Conservation (phyloP, 176 grass and related monocot species). For the Oryza coarctata region DNA sequence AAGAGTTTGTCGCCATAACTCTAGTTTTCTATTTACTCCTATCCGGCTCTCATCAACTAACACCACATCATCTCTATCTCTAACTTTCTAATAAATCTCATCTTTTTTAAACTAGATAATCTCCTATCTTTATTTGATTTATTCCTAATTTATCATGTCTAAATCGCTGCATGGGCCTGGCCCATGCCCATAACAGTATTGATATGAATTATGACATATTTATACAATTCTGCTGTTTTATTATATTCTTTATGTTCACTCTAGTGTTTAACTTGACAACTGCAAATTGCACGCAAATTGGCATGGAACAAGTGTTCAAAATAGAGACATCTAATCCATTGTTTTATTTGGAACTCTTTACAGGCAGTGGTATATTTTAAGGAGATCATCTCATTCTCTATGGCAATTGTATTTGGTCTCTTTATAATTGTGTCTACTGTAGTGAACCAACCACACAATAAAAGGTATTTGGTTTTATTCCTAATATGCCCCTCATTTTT, state of each 20-base stretch:
- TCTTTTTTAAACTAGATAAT: too few relatives aligned
- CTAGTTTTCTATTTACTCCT: too few relatives aligned
- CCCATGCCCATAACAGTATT: too few relatives aligned
- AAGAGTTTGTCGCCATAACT: too few relatives aligned
- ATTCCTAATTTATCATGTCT: too few relatives aligned
- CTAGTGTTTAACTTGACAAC: not conserved
- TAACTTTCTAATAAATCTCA: too few relatives aligned
- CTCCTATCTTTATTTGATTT: too few relatives aligned
- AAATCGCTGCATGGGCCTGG: too few relatives aligned
- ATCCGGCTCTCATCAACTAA: too few relatives aligned
- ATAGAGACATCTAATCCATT: not conserved
- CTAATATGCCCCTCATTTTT: not conserved
- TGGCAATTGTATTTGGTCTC: slow-evolving; percentile 55
- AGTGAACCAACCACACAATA: slow-evolving; percentile 7
- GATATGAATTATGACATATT: not conserved
- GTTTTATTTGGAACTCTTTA: slow-evolving; percentile 24
- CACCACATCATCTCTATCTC: too few relatives aligned
- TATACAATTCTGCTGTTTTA: slow-evolving; percentile 1
- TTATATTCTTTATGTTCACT: not conserved
- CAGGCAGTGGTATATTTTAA: slow-evolving; percentile 50
- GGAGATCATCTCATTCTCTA: slow-evolving; percentile 55
- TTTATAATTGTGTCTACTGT: slow-evolving; percentile 48
- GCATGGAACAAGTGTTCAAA: not conserved
- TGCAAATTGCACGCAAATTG: not conserved
- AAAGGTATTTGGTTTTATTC: slow-evolving; percentile 46